Conservation (phyloP, 2,329 filamentous ascomycete species). For the Sporothrix variecibatus region DNA sequence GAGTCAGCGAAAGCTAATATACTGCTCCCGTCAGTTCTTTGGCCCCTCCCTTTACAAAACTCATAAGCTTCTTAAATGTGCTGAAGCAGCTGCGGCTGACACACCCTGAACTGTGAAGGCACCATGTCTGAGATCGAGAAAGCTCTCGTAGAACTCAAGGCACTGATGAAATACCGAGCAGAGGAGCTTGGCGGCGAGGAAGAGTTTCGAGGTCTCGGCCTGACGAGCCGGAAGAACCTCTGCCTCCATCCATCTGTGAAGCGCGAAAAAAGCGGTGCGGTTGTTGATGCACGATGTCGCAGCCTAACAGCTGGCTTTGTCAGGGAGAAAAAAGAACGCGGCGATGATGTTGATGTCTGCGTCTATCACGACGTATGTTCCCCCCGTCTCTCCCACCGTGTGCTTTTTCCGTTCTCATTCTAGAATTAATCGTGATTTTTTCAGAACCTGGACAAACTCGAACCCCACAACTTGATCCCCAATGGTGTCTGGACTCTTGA, state of each 20-base stretch:
- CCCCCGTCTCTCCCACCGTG: not conserved
- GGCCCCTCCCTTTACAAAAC: no score
- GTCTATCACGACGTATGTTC: slow-evolving; percentile 82
- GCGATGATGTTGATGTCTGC: slow-evolving; percentile 91
- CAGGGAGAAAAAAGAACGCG: slow-evolving; percentile 93
- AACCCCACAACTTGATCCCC: slow-evolving; percentile 91
- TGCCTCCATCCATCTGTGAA: slow-evolving; percentile 96
- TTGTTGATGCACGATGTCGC: slow-evolving; percentile 94
- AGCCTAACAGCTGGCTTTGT: slow-evolving; percentile 96
- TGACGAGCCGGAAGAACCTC: slow-evolving; percentile 96
- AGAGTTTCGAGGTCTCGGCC: slow-evolving; percentile 86
- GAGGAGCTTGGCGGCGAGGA: slow-evolving; percentile 88
- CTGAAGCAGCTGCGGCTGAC: not conserved
- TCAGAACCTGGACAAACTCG: slow-evolving; percentile 87
- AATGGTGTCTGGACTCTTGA: slow-evolving; percentile 96
- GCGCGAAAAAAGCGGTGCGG: slow-evolving; percentile 88
- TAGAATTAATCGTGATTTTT: slow-evolving; percentile 26
- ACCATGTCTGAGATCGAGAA: slow-evolving; percentile 99
- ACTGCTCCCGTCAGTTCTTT: slow-evolving; percentile 76
- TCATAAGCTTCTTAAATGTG: not conserved
- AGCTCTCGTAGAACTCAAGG: slow-evolving; percentile 85
- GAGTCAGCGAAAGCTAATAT: slow-evolving; percentile 93
- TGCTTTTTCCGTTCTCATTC: not conserved
- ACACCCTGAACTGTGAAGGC: slow-evolving; percentile 43
- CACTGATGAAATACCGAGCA: slow-evolving; percentile 90